phyloP scores from a whole-genome alignment of 1,284 basidiomycete species.

The Ceratobasidium sp. region DNA sequence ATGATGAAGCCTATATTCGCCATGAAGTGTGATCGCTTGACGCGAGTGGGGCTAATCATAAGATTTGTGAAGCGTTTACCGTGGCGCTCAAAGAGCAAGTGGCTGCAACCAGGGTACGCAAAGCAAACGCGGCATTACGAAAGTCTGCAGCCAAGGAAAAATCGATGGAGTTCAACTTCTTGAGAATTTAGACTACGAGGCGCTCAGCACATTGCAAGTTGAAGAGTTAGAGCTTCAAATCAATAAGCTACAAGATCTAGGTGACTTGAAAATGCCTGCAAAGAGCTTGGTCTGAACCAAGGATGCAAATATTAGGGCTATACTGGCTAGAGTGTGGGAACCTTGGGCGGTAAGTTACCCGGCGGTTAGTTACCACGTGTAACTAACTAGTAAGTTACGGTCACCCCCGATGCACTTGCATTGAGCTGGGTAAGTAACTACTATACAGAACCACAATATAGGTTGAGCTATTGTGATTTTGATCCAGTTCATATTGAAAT shows the following conservation, averaged over 20 bases:
- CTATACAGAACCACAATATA: too few relatives aligned
- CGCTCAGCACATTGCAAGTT: background rate
- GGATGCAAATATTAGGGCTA: background rate
- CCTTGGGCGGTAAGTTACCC: too few relatives aligned
- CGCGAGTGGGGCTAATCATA: background rate
- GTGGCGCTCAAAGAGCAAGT: background rate
- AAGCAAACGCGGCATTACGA: background rate
- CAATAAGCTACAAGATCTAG: constrained; percentile 14
- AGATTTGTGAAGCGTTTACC: background rate
- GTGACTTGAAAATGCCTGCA: background rate
- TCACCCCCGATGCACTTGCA: too few relatives aligned
- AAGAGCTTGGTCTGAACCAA: constrained; percentile 8
- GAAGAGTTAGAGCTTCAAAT: constrained; percentile 6
- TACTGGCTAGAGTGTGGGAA: background rate
- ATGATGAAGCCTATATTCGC: background rate
- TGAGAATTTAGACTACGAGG: background rate
- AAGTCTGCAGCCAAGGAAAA: background rate
- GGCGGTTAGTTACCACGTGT: too few relatives aligned
- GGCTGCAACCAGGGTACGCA: background rate
- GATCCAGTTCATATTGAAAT: too few relatives aligned
- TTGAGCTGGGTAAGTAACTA: too few relatives aligned
- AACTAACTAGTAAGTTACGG: too few relatives aligned
- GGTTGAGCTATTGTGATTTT: too few relatives aligned
- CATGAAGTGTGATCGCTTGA: constrained; percentile 10
- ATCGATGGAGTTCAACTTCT: background rate